phyloP scores from a whole-genome alignment of 495 filamentous ascomycete species.

The Amorphotheca resinae region DNA sequence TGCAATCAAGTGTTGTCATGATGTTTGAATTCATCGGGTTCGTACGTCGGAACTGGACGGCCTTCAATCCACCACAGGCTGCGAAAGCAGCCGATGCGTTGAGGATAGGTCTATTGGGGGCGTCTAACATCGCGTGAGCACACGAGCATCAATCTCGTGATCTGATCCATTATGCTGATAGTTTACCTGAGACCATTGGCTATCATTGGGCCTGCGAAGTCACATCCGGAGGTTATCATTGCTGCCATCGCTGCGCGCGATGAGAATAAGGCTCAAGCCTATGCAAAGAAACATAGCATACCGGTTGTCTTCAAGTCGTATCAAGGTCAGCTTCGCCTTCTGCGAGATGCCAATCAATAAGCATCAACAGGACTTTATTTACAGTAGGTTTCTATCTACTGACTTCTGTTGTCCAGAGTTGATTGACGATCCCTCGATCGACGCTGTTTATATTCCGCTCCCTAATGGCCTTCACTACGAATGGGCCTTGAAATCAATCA shows the following conservation, averaged over 20 bases:
- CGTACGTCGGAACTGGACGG: constrained; percentile 1
- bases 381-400: constrained; percentile 35
- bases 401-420: constrained; percentile 23
- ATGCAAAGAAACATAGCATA: constrained; percentile 46
- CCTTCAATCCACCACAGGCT: constrained; percentile 3
- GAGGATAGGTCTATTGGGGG: constrained; percentile 11
- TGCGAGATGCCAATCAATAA: too few species aligned
- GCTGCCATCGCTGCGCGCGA: constrained; percentile 48
- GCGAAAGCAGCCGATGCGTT: constrained; percentile 3
- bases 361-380: constrained; percentile 50
- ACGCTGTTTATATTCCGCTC: constrained; percentile 38
- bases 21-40: constrained; percentile 8
- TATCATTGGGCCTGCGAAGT: constrained; percentile 42
- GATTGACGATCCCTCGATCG: constrained; percentile 38
- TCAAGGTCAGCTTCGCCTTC: constrained; percentile 25
- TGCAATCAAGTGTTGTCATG: not conserved
- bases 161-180: not conserved
- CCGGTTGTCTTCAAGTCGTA: constrained; percentile 38
- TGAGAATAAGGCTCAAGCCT: constrained; percentile 34
- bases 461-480: constrained; percentile 42
- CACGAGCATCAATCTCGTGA: not conserved
- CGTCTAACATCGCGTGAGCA: constrained; percentile 13
- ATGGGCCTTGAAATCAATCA: constrained; percentile 38
- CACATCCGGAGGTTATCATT: constrained; percentile 47
- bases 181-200: constrained; percentile 33